A percentile compares a stretch with the other conserved stretches of the same genome.
phyloP scores from a whole-genome alignment of 257 asterid genomes.

The Solanum pinnatisectum region DNA sequence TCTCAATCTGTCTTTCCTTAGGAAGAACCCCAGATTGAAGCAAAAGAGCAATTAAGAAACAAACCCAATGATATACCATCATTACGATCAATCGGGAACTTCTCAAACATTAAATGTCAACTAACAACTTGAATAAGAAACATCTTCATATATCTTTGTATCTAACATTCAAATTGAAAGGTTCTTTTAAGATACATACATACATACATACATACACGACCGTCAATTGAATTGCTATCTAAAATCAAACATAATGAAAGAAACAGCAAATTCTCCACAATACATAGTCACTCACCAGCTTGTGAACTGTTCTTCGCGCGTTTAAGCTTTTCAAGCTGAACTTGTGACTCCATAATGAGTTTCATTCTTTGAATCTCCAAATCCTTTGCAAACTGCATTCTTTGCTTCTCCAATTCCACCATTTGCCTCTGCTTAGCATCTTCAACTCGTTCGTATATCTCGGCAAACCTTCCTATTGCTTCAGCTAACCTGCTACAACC shows the following conservation, averaged over 20 bases:
- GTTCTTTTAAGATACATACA: neutral
- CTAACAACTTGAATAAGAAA: neutral
- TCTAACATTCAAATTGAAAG: neutral
- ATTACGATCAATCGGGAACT: neutral
- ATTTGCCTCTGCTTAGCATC: constrained; percentile 71
- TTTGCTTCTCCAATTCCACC: constrained; percentile 84
- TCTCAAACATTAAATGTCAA: neutral
- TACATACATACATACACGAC: neutral
- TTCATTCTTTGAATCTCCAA: constrained; percentile 86
- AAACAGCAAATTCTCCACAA: neutral
- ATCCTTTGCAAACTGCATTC: constrained; percentile 77
- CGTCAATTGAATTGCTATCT: neutral
- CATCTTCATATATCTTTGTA: neutral
- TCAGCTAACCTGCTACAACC: constrained; percentile 60
- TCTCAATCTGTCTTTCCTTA: neutral
- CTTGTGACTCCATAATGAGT: constrained; percentile 60
- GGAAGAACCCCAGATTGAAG: neutral
- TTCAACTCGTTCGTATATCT: constrained; percentile 67
- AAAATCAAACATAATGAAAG: neutral
- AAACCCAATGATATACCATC: neutral
- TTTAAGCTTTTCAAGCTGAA: constrained; percentile 58
- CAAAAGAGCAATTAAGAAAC: neutral
- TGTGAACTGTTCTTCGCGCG: constrained; percentile 33
- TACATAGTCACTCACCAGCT: constrained; percentile 26
- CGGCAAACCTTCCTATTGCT: constrained; percentile 52